Conservation (phyloP, 1,139 yeast genomes). For the Geotrichum klebahnii region DNA sequence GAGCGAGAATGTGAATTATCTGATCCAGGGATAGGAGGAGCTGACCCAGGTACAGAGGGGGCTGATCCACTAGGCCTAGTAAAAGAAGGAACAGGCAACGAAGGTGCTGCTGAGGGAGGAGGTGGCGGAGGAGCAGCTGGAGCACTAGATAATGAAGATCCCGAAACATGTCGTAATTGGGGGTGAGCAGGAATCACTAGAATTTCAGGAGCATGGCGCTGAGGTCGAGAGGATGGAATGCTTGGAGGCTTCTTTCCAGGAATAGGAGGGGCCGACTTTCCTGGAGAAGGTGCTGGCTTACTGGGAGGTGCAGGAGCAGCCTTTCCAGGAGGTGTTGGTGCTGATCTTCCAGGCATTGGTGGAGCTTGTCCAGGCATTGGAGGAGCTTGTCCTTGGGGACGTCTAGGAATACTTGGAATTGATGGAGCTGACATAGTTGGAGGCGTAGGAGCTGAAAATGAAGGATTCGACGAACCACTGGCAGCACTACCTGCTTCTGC, state of each 20-base stretch:
- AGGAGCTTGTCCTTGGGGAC: conserved; percentile 30
- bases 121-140: conserved; percentile 33
- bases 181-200: conserved; percentile 21
- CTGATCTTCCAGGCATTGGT: conserved; percentile 27
- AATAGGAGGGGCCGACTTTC: conserved; percentile 19
- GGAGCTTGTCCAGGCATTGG: conserved; percentile 37
- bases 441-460: conserved; percentile 14
- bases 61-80: conserved; percentile 20
- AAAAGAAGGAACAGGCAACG: conserved; percentile 25
- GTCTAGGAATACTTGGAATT: conserved; percentile 23
- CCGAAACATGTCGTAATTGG: conserved; percentile 22
- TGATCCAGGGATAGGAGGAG: conserved; percentile 19
- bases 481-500: conserved; percentile 27
- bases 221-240: conserved; percentile 24
- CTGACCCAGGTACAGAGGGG: too few relatives aligned
- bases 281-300: conserved; percentile 13
- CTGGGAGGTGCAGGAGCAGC: conserved; percentile 9
- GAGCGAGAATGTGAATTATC: conserved; percentile 8
- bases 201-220: conserved; percentile 5
- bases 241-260: conserved; percentile 22
- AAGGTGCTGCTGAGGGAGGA: conserved; percentile 24
- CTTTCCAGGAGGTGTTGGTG: conserved; percentile 21
- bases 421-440: conserved; percentile 35
- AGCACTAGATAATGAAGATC: too few relatives aligned
- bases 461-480: conserved; percentile 38